Evolutionary conservation across 768 basidiomycete genomes (phyloP).

Genomic region (Russula earlei): DNA sequence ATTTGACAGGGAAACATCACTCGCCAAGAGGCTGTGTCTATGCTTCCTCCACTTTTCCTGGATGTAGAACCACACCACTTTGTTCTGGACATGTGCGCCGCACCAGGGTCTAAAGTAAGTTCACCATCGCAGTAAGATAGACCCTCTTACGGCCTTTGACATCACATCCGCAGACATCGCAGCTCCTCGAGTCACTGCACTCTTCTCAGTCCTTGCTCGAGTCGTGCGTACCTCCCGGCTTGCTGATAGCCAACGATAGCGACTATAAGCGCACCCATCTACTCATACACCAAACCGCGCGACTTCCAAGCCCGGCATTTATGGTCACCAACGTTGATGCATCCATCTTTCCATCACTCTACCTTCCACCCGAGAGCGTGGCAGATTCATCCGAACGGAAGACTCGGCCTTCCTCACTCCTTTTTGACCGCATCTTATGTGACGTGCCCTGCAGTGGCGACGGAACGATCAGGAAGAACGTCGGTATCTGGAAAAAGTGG

Average conservation of each 20-base stretch:
- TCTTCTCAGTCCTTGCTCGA: conserved; percentile 57
- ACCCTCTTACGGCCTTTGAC: neutral
- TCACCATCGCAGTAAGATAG: too few relatives aligned
- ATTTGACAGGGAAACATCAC: conserved; percentile 84
- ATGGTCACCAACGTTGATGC: conserved; percentile 97
- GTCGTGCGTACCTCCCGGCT: conserved; percentile 66
- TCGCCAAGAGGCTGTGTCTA: conserved; percentile 94
- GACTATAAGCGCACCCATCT: conserved; percentile 92
- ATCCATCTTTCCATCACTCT: conserved; percentile 68
- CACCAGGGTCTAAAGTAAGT: conserved; percentile 88
- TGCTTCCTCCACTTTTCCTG: conserved; percentile 95
- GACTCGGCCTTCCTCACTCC: conserved; percentile 35
- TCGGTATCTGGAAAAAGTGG: conserved; percentile 94
- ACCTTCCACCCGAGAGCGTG: conserved; percentile 29
- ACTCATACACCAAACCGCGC: conserved; percentile 93
- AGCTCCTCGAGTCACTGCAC: conserved; percentile 92
- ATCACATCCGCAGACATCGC: conserved; percentile 57
- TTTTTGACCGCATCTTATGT: conserved; percentile 90
- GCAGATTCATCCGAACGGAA: conserved; percentile 28
- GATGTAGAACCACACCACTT: conserved; percentile 91
- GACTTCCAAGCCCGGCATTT: conserved; percentile 83
- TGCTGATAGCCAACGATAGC: conserved; percentile 91
- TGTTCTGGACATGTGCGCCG: conserved; percentile 97
- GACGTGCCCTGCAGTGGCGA: conserved; percentile 99
- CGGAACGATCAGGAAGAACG: conserved; percentile 90